These are phyloP conservation scores for Gynostemma pentaphyllum DNA, from an alignment of 306 rosid species.

Conservation along the genomic window DNA sequence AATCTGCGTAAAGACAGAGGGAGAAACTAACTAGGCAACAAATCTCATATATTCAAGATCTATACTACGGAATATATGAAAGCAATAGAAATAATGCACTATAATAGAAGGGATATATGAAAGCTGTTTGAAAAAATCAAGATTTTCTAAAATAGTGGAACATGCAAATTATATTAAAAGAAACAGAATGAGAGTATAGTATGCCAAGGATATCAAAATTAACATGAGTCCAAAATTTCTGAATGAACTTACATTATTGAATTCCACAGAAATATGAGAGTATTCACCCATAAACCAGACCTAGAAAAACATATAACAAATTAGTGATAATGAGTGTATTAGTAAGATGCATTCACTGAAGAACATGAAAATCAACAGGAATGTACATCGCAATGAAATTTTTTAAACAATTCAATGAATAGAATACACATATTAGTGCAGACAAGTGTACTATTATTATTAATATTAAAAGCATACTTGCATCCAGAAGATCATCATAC, in stretches of 20 bases:
- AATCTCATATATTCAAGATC: not conserved
- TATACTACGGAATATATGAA: too few species aligned
- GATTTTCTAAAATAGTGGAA: not conserved
- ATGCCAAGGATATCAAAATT: slow-evolving; percentile 2
- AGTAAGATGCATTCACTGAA: not conserved
- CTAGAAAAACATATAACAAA: slow-evolving; percentile 32
- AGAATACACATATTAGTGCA: too few species aligned
- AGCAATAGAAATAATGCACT: not conserved
- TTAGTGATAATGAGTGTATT: not conserved
- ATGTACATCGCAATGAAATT: not conserved
- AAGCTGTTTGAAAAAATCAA: not conserved
- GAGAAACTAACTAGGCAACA: slow-evolving; percentile 4
- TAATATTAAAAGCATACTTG: too few species aligned
- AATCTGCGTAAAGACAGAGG: slow-evolving; percentile 40
- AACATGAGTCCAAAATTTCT: slow-evolving; percentile 15
- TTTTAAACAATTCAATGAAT: not conserved
- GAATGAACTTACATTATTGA: slow-evolving; percentile 60
- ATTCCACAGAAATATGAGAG: slow-evolving; percentile 74
- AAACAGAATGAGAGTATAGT: not conserved
- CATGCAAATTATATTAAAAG: not conserved
- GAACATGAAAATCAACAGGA: not conserved
- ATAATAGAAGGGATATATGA: not conserved
- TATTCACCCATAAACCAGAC: slow-evolving; percentile 92
- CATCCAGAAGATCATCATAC: too few species aligned
- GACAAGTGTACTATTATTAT: too few species aligned